phyloP scores from a whole-genome alignment of 306 rosid genomes.

The Quercus ilex region DNA sequence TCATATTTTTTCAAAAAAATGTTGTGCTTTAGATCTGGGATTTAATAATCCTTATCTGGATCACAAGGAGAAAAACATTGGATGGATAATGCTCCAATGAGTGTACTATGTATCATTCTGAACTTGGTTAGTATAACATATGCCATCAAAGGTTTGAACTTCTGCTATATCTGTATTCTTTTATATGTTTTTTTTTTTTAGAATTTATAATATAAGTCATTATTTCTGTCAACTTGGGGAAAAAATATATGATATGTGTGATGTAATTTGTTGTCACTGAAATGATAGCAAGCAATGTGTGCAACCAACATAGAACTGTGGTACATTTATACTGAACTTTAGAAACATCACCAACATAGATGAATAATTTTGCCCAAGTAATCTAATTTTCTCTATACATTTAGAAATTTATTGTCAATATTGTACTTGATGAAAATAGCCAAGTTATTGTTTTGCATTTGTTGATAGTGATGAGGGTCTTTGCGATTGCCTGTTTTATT shows the following conservation, averaged over 20 bases:
- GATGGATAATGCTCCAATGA: not conserved
- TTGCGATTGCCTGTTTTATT: not conserved
- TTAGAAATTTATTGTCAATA: not conserved
- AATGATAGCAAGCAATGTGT: not conserved
- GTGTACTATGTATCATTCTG: not conserved
- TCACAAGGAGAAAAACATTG: not conserved
- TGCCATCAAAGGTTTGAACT: too few species aligned
- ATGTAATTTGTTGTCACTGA: not conserved
- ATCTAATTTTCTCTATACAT: not conserved
- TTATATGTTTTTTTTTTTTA: too few species aligned
- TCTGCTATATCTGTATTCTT: too few species aligned
- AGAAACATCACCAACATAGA: not conserved
- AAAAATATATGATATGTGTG: too few species aligned
- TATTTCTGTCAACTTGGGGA: not conserved
- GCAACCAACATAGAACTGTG: not conserved
- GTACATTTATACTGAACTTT: not conserved
- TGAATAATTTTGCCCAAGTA: not conserved
- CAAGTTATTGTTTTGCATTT: not conserved
- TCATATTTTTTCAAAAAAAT: not conserved
- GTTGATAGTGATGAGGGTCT: not conserved
- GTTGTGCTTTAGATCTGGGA: not conserved
- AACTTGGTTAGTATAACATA: too few species aligned
- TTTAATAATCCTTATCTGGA: not conserved
- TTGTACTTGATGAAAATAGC: too few species aligned
- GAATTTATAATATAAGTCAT: not conserved